Evolutionary conservation across 371 early-diverging fungal genomes (phyloP).

Genomic region (Coemansia sp.): DNA sequence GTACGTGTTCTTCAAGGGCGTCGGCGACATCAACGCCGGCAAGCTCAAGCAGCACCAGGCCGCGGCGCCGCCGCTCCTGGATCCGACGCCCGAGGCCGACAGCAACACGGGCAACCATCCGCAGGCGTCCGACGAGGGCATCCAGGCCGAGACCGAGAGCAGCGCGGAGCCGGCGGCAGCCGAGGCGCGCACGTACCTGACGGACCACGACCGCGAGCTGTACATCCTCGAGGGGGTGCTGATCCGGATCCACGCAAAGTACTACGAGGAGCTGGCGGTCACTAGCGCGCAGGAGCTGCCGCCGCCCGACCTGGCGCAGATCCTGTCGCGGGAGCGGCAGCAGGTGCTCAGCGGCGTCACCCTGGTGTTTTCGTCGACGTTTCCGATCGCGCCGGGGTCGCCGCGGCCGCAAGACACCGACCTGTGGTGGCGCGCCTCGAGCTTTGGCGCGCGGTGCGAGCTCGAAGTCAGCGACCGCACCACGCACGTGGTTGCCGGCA

Average conservation of each 20-base stretch:
- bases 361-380: slow-evolving; percentile 58
- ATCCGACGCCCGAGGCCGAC: not conserved
- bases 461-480: slow-evolving; percentile 38
- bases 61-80: not conserved
- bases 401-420: slow-evolving; percentile 59
- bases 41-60: slow-evolving; percentile 52
- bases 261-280: slow-evolving; percentile 41
- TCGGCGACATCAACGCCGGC: slow-evolving; percentile 90
- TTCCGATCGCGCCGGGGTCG: slow-evolving; percentile 52
- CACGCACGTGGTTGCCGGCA: slow-evolving; percentile 52
- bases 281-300: not conserved
- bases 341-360: slow-evolving; percentile 53
- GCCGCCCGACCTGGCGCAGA: slow-evolving; percentile 48
- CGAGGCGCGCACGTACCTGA: slow-evolving; percentile 9
- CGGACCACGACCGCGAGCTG: slow-evolving; percentile 58
- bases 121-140: slow-evolving; percentile 6
- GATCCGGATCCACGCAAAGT: slow-evolving; percentile 49
- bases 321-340: slow-evolving; percentile 52
- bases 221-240: slow-evolving; percentile 45
- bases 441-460: slow-evolving; percentile 47
- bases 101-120: slow-evolving; percentile 22
- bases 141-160: slow-evolving; percentile 10
- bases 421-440: slow-evolving; percentile 39
- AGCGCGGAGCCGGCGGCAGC: not conserved
- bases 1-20: slow-evolving; percentile 93